A percentile compares a stretch with the other conserved stretches of the same genome.
These are phyloP conservation scores for Podospora fimiseda DNA, from an alignment of 495 filamentous ascomycete species.

Conservation along the genomic window DNA sequence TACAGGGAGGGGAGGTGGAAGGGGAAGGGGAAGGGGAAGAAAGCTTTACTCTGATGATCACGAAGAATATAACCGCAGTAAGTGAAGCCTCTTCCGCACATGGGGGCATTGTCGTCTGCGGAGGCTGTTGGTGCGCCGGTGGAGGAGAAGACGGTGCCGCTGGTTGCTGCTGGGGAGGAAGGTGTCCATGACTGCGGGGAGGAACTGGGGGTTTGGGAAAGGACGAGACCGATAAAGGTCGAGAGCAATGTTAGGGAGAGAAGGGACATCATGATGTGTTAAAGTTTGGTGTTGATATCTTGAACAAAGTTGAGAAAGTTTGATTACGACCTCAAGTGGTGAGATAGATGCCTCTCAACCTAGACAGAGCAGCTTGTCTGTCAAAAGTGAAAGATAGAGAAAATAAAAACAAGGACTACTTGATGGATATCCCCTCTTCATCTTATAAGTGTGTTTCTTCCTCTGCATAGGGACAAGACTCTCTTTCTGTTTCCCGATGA, in stretches of 20 bases:
- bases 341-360: no score
- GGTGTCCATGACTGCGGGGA: not conserved
- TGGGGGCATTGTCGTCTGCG: conserved; percentile 15
- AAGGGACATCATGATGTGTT: not conserved
- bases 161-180: conserved; percentile 9
- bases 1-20: not conserved
- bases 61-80: conserved; percentile 42
- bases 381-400: not conserved
- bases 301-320: no score
- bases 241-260: not conserved
- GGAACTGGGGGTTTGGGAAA: not conserved
- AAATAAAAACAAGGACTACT: not conserved
- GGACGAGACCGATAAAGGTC: not conserved
- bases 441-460: not conserved
- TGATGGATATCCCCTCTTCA: not conserved
- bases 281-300: no score
- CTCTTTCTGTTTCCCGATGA: not conserved
- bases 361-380: no score
- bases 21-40: not conserved
- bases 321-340: no score
- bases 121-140: conserved; percentile 11
- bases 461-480: not conserved
- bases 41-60: conserved; percentile 30
- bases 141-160: not conserved
- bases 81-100: conserved; percentile 38